Evolutionary conservation across 2,329 filamentous ascomycete genomes (phyloP), one percentile per base, ranked within the genome.

Genomic region (Didymellaceae sp.): DNA sequence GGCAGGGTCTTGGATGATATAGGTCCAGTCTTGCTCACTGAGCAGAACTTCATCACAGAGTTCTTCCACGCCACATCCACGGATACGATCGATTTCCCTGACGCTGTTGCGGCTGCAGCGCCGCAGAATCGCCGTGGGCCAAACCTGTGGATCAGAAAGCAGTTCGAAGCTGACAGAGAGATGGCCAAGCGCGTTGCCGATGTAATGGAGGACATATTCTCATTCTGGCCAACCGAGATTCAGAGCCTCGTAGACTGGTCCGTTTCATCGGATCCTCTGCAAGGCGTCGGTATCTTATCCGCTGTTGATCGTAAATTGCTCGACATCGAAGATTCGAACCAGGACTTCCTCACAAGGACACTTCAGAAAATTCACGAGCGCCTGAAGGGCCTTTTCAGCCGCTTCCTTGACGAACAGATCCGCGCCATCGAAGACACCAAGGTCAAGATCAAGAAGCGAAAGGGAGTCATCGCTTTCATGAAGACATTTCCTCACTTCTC

Each of bases 361-460:
- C 77, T 97, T 2, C 88, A 94, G 63, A 91, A 90, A 66, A 78
- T 96, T 8, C 90, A 94, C 61, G 82, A 85, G 47, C 84, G 83
- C 32, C 79, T 97, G 14, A 85, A 88, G 59, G 82, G 83, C 2
- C 83, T 90, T 2, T 97, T 96, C 77, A 86, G 82, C 54, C 91
- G 90, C 56, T 97, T 97, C 63, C 86, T 97, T 7, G 93, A 97
- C 60, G 91, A 96, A 58, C 94, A 99, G 71, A 89, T 97, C 52
- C 89, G 90, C 20, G 92, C 91, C 5, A 96, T 97, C 57, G 94
- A 97, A 75, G 94, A 97, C 55, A 97, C 92, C 30, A 97, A 97
- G 75, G 93, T 99, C 72, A 97, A 97, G 79, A 91, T 97, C 75
- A 97, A 96, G 80, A 97, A 97, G 80, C 88, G 94, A 61, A 97